phyloP scores from a whole-genome alignment of 371 early-diverging fungal species.

The Nematocida sp. region DNA sequence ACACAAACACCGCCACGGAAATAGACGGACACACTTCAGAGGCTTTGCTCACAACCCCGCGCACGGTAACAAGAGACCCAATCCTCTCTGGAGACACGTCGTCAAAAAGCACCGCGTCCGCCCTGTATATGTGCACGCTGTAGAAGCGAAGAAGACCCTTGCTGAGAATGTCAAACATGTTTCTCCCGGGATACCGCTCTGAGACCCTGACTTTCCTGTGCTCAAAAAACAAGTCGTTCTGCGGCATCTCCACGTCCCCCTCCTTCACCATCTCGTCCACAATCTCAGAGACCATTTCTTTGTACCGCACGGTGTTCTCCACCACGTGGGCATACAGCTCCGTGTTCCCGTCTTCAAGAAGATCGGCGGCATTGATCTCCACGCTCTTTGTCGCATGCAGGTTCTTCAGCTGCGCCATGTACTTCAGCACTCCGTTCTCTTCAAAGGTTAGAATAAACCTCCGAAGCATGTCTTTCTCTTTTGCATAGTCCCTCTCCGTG shows the following conservation, averaged over 20 bases:
- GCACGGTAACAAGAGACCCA: slow-evolving; percentile 78
- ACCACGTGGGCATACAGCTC: slow-evolving; percentile 54
- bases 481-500: slow-evolving; percentile 46
- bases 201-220: slow-evolving; percentile 61
- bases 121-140: slow-evolving; percentile 31
- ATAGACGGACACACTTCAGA: slow-evolving; percentile 87
- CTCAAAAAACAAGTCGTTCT: slow-evolving; percentile 61
- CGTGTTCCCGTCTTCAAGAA: slow-evolving; percentile 59
- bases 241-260: slow-evolving; percentile 50
- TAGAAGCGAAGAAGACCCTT: slow-evolving; percentile 60
- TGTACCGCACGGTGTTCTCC: slow-evolving; percentile 59
- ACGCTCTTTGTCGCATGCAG: slow-evolving; percentile 28
- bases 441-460: slow-evolving; percentile 63
- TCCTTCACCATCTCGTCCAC: slow-evolving; percentile 62
- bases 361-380: slow-evolving; percentile 57
- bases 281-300: slow-evolving; percentile 56
- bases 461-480: slow-evolving; percentile 54
- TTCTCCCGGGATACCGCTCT: slow-evolving; percentile 60
- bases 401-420: slow-evolving; percentile 50
- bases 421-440: slow-evolving; percentile 56
- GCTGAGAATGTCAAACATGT: slow-evolving; percentile 56
- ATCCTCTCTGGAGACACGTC: slow-evolving; percentile 73
- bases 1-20: slow-evolving; percentile 80
- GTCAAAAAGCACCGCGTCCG: slow-evolving; percentile 66
- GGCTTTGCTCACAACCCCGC: slow-evolving; percentile 88